Evolutionary conservation across 2,329 filamentous ascomycete genomes (phyloP).

Genomic region (Cladobotryum mycophilum): DNA sequence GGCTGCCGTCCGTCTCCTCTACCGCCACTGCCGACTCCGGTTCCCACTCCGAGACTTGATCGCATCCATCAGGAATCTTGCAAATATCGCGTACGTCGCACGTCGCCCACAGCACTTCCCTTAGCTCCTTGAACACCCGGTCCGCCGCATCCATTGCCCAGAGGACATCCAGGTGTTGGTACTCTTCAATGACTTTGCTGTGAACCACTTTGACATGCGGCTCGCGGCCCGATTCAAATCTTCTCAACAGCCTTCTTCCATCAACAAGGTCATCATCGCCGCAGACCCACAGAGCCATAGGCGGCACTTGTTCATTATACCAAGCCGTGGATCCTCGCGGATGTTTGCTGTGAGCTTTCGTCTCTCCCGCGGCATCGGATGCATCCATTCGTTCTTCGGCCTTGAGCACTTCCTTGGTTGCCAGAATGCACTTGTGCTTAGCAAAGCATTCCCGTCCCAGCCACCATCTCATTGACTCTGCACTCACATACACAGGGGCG

Average conservation of each 20-base stretch:
- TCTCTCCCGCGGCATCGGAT: slow-evolving; percentile 11
- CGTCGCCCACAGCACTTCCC: slow-evolving; percentile 80
- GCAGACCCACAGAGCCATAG: slow-evolving; percentile 82
- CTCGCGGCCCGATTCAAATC: slow-evolving; percentile 72
- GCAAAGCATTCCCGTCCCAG: slow-evolving; percentile 78
- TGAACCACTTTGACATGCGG: slow-evolving; percentile 77
- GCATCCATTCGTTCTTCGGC: slow-evolving; percentile 55
- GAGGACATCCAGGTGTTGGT: slow-evolving; percentile 90
- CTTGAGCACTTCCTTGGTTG: slow-evolving; percentile 63
- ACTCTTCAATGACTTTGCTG: slow-evolving; percentile 73
- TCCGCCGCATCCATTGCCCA: slow-evolving; percentile 89
- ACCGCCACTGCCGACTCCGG: slow-evolving; percentile 3
- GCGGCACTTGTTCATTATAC: slow-evolving; percentile 75
- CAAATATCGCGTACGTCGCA: slow-evolving; percentile 50
- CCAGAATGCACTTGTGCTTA: slow-evolving; percentile 75
- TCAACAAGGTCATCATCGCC: slow-evolving; percentile 82
- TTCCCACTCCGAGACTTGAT: slow-evolving; percentile 39
- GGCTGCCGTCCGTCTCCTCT: slow-evolving; percentile 12
- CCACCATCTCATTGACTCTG: slow-evolving; percentile 95
- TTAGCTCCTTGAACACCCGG: slow-evolving; percentile 73
- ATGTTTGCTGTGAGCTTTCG: slow-evolving; percentile 20
- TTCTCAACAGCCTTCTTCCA: slow-evolving; percentile 63
- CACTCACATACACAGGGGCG: slow-evolving; percentile 80
- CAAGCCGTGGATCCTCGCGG: slow-evolving; percentile 58
- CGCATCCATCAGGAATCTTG: slow-evolving; percentile 59